phyloP scores from a whole-genome alignment of 2,329 filamentous ascomycete genomes.

The Clarireedia sp. region DNA sequence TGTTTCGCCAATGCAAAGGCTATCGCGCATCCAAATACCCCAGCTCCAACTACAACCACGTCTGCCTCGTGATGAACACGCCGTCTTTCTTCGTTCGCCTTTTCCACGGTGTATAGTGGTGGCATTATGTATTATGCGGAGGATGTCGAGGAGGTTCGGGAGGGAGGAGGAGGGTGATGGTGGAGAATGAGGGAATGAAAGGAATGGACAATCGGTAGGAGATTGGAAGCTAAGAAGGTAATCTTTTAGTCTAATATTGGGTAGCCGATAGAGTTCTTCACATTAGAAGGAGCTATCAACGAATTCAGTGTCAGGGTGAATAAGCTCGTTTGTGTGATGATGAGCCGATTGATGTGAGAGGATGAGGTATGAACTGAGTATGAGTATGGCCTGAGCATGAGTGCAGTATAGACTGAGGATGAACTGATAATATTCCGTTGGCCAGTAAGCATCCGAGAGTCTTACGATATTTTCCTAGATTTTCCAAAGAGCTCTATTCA shows the following conservation, averaged over 20 bases:
- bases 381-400: neutral
- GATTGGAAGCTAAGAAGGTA: neutral
- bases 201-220: neutral
- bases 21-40: constrained; percentile 79
- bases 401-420: neutral
- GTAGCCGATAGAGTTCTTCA: neutral
- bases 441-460: neutral
- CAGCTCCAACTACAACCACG: constrained; percentile 85
- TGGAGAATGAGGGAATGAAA: neutral
- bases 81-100: constrained; percentile 36
- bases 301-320: neutral
- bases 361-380: neutral
- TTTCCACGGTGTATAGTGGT: neutral
- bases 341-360: neutral
- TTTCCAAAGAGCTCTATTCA: neutral
- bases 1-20: constrained; percentile 81
- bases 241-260: neutral
- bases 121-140: neutral
- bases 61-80: constrained; percentile 59
- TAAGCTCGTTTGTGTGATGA: neutral
- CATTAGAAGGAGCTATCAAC: neutral
- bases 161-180: neutral
- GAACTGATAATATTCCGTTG: neutral
- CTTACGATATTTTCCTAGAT: neutral
- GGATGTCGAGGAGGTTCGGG: neutral